Evolutionary conservation across 768 basidiomycete genomes (phyloP).

Genomic region (Rickenella mellea): DNA sequence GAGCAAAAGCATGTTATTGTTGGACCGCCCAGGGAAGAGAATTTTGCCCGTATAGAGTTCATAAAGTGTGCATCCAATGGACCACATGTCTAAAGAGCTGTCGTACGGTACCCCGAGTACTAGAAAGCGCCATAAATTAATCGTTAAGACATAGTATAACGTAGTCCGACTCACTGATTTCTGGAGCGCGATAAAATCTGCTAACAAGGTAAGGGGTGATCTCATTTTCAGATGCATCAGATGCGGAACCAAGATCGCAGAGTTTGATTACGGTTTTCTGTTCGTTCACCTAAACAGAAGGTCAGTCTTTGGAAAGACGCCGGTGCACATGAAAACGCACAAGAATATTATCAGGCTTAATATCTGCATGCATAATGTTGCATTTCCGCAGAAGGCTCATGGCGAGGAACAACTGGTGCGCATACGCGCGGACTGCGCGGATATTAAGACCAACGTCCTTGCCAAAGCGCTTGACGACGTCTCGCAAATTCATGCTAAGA

Average conservation of each 20-base stretch:
- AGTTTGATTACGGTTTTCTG: constrained; percentile 88
- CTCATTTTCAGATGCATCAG: constrained; percentile 89
- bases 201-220: constrained; percentile 98
- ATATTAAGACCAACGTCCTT: constrained; percentile 97
- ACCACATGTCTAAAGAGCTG: constrained; percentile 91
- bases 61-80: constrained; percentile 94
- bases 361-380: constrained; percentile 96
- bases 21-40: constrained; percentile 90
- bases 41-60: constrained; percentile 96
- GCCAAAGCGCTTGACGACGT: constrained; percentile 95
- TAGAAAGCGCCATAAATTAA: constrained; percentile 23
- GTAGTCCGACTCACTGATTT: constrained; percentile 69
- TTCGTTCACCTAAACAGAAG: constrained; percentile 72
- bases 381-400: constrained; percentile 78
- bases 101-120: constrained; percentile 96
- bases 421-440: constrained; percentile 96
- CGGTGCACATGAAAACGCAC: constrained; percentile 34
- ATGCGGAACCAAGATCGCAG: constrained; percentile 95
- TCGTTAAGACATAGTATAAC: background rate
- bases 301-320: background rate
- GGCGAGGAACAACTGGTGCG: constrained; percentile 90
- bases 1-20: constrained; percentile 94
- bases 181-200: constrained; percentile 95
- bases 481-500: constrained; percentile 93
- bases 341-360: constrained; percentile 97